Percentiles rank a stretch among this genome's conserved stretches.
These are phyloP conservation scores for Ceratocystis diversiconidia DNA, from an alignment of 2,329 filamentous ascomycete species.

Conservation along the genomic window DNA sequence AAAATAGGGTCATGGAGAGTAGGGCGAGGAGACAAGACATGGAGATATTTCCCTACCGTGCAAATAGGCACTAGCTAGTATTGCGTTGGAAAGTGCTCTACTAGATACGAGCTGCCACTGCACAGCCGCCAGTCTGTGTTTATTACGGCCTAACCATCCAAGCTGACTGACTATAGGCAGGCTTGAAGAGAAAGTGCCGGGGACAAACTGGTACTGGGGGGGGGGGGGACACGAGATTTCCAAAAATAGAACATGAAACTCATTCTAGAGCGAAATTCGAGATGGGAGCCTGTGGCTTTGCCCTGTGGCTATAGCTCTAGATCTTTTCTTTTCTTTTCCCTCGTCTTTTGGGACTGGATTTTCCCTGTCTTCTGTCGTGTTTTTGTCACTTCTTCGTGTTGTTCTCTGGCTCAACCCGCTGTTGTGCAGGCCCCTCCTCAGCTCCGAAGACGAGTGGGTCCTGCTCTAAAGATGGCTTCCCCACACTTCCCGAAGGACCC, in stretches of 20 bases:
- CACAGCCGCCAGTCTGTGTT: not conserved
- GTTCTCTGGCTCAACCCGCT: not conserved
- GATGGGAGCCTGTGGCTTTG: no score
- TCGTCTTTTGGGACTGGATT: no score
- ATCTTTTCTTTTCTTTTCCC: no score
- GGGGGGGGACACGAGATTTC: not conserved
- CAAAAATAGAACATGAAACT: conserved; percentile 4
- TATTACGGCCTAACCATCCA: not conserved
- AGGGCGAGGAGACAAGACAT: no score
- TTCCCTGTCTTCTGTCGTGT: not conserved
- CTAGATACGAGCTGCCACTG: not conserved
- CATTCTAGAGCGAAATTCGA: no score
- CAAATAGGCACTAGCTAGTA: not conserved
- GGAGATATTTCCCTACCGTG: no score
- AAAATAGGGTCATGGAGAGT: no score
- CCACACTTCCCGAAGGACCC: not conserved
- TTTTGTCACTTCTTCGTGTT: not conserved
- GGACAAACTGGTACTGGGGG: not conserved
- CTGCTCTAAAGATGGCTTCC: not conserved
- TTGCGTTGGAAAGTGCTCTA: no score
- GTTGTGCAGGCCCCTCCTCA: not conserved
- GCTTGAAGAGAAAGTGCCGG: not conserved
- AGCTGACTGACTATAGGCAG: not conserved
- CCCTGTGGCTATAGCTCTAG: no score
- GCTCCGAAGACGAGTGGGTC: not conserved